Percentiles rank a stretch among this genome's conserved stretches.
Conservation (phyloP, 805 yeast genomes). For the Suhomyces pyralidae region DNA sequence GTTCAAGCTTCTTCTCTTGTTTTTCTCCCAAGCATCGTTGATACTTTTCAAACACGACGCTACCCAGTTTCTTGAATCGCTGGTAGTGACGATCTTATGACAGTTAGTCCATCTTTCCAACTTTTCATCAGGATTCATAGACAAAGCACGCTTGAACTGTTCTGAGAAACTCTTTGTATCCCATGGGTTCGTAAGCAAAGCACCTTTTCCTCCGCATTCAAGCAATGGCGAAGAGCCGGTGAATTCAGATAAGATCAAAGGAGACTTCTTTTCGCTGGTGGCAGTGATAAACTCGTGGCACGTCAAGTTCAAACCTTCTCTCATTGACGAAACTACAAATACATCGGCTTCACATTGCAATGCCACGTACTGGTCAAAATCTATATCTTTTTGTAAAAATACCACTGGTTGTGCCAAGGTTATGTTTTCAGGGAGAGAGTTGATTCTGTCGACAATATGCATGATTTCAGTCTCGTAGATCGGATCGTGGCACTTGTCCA, state of each 20-base stretch:
- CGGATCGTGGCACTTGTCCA: conserved; percentile 53
- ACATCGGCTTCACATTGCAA: conserved; percentile 80
- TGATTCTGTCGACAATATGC: conserved; percentile 80
- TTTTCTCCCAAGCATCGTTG: conserved; percentile 37
- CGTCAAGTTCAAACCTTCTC: conserved; percentile 96
- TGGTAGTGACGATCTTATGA: conserved; percentile 54
- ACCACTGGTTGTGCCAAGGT: conserved; percentile 80
- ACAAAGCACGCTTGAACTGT: conserved; percentile 61
- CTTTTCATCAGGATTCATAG: conserved; percentile 61
- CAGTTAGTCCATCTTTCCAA: conserved; percentile 59
- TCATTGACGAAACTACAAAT: conserved; percentile 83
- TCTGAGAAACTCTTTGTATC: conserved; percentile 64
- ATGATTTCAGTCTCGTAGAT: conserved; percentile 72
- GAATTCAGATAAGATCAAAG: conserved; percentile 84
- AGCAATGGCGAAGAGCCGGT: conserved; percentile 89
- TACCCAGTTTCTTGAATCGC: conserved; percentile 80
- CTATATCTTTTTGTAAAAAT: conserved; percentile 82
- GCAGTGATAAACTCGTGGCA: conserved; percentile 92
- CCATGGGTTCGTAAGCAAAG: conserved; percentile 89
- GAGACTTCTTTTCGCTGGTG: conserved; percentile 67
- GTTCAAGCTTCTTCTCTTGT: conserved; percentile 24
- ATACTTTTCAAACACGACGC: conserved; percentile 52
- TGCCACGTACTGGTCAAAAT: conserved; percentile 86
- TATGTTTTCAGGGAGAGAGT: conserved; percentile 68
- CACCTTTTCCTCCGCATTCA: conserved; percentile 50